Evolutionary conservation across 1,139 yeast genomes (phyloP).

Genomic region (Wickerhamomyces sp.): DNA sequence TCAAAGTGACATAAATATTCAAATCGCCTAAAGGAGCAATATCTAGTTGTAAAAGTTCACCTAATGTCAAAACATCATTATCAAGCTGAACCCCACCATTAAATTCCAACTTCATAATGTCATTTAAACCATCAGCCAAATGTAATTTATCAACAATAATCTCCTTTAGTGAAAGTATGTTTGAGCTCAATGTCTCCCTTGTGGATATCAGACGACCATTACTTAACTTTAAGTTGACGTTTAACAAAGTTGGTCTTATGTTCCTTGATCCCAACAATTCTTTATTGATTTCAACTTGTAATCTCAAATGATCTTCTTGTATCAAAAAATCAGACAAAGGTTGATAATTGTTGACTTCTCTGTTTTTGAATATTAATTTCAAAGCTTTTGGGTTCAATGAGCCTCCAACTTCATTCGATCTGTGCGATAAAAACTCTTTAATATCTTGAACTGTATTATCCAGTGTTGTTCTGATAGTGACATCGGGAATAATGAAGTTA

Average conservation of each 20-base stretch:
- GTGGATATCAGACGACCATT: conserved; percentile 14
- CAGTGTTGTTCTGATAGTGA: conserved; percentile 18
- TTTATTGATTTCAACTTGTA: conserved; percentile 2
- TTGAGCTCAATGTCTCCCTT: conserved; percentile 11
- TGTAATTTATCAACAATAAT: conserved; percentile 10
- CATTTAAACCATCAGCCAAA: conserved; percentile 9
- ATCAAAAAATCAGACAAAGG: neutral
- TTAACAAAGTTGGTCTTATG: conserved; percentile 11
- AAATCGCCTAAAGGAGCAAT: conserved; percentile 22
- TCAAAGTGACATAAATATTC: conserved; percentile 13
- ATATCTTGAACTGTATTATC: conserved; percentile 23
- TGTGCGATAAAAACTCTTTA: conserved; percentile 17
- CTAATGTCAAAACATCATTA: conserved; percentile 7
- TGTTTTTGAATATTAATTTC: conserved; percentile 7
- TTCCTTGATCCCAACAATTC: conserved; percentile 4
- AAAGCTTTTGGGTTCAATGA: conserved; percentile 15
- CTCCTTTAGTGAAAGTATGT: conserved; percentile 12
- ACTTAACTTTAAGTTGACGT: conserved; percentile 15
- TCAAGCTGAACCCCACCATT: conserved; percentile 14
- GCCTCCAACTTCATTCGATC: conserved; percentile 15
- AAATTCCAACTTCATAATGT: conserved; percentile 14
- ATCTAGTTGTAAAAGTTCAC: conserved; percentile 17
- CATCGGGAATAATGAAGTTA: conserved; percentile 12
- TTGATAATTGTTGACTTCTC: neutral
- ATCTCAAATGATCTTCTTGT: conserved; percentile 1